Evolutionary conservation across 768 basidiomycete species (phyloP), one percentile per base, ranked within the genome.

Genomic region (Lepiota brunneoincarnata): DNA sequence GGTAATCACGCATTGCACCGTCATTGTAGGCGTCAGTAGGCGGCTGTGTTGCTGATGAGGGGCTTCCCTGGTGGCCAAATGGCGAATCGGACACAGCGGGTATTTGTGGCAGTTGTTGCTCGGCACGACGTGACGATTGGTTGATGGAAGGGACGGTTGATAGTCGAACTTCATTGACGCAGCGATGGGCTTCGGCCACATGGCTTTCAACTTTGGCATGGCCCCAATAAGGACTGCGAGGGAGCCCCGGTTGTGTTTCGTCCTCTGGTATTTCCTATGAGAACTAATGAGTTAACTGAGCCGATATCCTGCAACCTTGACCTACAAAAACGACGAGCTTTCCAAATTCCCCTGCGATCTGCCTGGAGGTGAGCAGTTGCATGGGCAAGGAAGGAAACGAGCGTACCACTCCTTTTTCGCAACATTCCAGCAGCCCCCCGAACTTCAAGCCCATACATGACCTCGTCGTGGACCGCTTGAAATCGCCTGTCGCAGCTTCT

Each of bases 391-490:
- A 11, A 5, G 15, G 38, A 40, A 38, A 26, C 9, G 14, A 3
- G 69, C 79, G 36, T 39, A 84, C 79, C 37, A 64, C 72, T 51
- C 91, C 88, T 69, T 91, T 95, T 71, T 94, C 89, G 49, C 86
- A 88, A 53, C 82, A 84, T 67, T 97, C 94, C 41, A 86, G 68
- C 40, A 96, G 69, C 5, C 91, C 93, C 20, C 91, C 92, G 64
- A 95, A 94, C 72, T 96, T 95, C 61, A 91, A 70, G 1, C 82
- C 81, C 81, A 96, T 82, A 72, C 85, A 89, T 39, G 79, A 73
- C 58, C 81, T 82, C 2, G 87, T 76, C 12, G 79, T 80, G 5
- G 75, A 69, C 35, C 94, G 82, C 71, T 96, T 98, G 66, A 86
- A 90, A 64, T 96, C 93, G 0, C 89, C 83, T 2, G 96, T 60